Evolutionary conservation across 352 stramenopile species (phyloP).

Genomic region (Pythium phragmiticola): DNA sequence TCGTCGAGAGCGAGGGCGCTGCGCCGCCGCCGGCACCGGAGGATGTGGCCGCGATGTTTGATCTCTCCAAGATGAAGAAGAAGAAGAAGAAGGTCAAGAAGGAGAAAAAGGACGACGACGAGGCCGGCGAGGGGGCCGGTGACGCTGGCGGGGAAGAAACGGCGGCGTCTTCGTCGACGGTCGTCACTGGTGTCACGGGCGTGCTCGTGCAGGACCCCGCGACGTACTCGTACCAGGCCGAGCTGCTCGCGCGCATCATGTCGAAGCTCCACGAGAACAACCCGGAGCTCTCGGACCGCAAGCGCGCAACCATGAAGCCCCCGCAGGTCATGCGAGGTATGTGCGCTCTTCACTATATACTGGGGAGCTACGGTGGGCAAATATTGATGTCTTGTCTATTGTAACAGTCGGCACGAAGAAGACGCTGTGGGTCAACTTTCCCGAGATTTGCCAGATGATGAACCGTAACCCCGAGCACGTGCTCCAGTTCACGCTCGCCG

Average conservation of each 20-base stretch:
- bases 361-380: not conserved
- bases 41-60: conserved; percentile 89
- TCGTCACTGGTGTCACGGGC: conserved; percentile 13
- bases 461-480: conserved; percentile 98
- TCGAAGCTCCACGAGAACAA: conserved; percentile 96
- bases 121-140: conserved; percentile 25
- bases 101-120: conserved; percentile 43
- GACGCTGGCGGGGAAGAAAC: conserved; percentile 33
- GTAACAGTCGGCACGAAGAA: conserved; percentile 93
- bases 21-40: conserved; percentile 58
- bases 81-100: conserved; percentile 91
- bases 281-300: conserved; percentile 95
- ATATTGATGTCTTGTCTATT: conserved; percentile 29
- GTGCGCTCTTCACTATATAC: not conserved
- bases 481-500: conserved; percentile 98
- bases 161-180: not conserved
- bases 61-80: conserved; percentile 92
- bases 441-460: conserved; percentile 99
- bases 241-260: conserved; percentile 94
- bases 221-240: conserved; percentile 95
- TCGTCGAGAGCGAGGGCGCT: conserved; percentile 40
- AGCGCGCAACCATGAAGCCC: conserved; percentile 90
- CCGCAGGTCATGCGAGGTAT: conserved; percentile 82
- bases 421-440: conserved; percentile 99
- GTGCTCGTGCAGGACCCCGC: conserved; percentile 84